Base-by-base conservation (phyloP, 2,329 filamentous ascomycete genomes). In the Aspergillus bombycis region DNA sequence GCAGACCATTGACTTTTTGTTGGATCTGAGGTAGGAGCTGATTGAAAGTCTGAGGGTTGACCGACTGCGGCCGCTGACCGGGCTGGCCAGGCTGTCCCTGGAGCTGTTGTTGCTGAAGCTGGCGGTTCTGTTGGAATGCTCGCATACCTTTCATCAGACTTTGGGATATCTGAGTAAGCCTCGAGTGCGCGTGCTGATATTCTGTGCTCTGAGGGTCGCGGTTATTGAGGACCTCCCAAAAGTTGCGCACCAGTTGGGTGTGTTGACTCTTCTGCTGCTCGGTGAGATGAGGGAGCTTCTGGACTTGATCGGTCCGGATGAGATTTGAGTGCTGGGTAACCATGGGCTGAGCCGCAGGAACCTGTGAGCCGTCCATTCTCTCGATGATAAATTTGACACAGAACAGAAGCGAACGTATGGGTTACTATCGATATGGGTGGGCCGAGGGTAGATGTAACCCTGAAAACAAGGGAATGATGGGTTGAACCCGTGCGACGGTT, bases 181-280 rank as follows among this genome's bases (percentile, higher is more conserved):
- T 84, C 32, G 79, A 75, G 57, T 83, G 81, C 14, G 83, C 85
- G 48, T 77, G 76, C 61, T 80, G 79, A 68, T 86, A 83, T 63
- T 86, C 82, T 1, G 78, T 71, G 58, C 79, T 84, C 59, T 82
- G 82, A 38, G 78, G 75, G 14, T 84, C 79, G 46, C 81, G 80
- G 48, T 71, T 80, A 63, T 85, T 82, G 57, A 85, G 77, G 36
- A 81, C 74, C 34, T 82, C 80, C 85, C 86, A 89, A 57, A 86
- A 79, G 64, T 79, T 82, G 62, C 81, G 79, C 65, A 89, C 81
- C 23, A 84, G 78, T 56, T 81, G 76, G 62, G 83, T 83, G 70
- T 87, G 87, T 67, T 85, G 82, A 52, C 80, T 75, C 75, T 88
- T 88, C 68, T 85, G 82, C 56, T 82, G 76, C 10, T 85, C 83